phyloP scores from a whole-genome alignment of 1,284 basidiomycete genomes.

The Fomitopsis schrenkii region DNA sequence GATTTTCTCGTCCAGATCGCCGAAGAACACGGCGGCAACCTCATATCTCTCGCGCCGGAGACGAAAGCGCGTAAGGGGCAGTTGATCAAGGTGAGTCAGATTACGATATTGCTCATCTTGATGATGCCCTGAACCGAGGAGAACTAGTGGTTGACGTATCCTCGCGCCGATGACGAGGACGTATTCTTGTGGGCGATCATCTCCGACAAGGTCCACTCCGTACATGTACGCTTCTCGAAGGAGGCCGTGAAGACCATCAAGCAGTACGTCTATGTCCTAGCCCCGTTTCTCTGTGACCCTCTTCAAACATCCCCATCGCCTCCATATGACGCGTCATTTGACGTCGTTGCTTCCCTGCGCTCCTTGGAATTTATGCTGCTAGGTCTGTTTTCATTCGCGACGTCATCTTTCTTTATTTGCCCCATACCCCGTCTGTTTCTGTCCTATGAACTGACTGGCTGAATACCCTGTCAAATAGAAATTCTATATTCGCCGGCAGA shows the following conservation, averaged over 20 bases:
- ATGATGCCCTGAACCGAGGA: background rate
- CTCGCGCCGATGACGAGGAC: slow-evolving; percentile 25
- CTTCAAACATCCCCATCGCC: background rate
- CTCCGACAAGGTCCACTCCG: slow-evolving; percentile 35
- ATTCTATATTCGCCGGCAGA: slow-evolving; percentile 14
- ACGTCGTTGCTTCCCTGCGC: background rate
- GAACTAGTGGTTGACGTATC: slow-evolving; percentile 30
- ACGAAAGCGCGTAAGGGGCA: slow-evolving; percentile 45
- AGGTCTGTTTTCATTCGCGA: background rate
- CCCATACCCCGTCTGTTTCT: background rate
- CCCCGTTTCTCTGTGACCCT: background rate
- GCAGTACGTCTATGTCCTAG: slow-evolving; percentile 21
- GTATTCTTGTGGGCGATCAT: slow-evolving; percentile 40
- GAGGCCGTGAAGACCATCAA: slow-evolving; percentile 31
- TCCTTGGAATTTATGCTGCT: background rate
- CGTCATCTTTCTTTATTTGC: background rate
- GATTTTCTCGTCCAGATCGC: slow-evolving; percentile 45
- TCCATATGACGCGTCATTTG: background rate
- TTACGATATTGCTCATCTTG: background rate
- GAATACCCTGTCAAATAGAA: background rate
- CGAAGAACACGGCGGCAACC: slow-evolving; percentile 42
- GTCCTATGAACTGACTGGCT: background rate
- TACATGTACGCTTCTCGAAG: slow-evolving; percentile 37
- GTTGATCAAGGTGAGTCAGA: slow-evolving; percentile 41
- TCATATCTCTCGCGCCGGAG: slow-evolving; percentile 29